Percentiles rank a stretch among this genome's conserved stretches.
Conservation (phyloP, 2,329 filamentous ascomycete species). For the Aspergillus brunneoviolaceus region DNA sequence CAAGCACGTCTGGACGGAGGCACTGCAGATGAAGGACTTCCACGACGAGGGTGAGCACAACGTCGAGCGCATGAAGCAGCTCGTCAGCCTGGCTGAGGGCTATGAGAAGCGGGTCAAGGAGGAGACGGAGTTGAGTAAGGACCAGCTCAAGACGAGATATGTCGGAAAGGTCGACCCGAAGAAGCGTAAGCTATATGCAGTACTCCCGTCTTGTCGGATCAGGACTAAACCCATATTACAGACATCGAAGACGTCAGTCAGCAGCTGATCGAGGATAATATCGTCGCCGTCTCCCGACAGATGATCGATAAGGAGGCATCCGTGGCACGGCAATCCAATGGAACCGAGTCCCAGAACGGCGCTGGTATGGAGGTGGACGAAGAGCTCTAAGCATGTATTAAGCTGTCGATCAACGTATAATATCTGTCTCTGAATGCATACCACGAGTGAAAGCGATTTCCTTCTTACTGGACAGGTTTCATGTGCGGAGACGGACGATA, state of each 20-base stretch:
- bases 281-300: conserved; percentile 94
- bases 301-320: conserved; percentile 99
- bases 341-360: conserved; percentile 47
- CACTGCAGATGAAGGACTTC: conserved; percentile 96
- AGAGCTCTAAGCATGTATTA: conserved; percentile 40
- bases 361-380: conserved; percentile 69
- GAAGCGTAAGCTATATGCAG: conserved; percentile 65
- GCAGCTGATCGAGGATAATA: conserved; percentile 98
- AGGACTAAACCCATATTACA: conserved; percentile 33
- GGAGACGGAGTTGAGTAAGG: conserved; percentile 94
- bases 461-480: neutral
- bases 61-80: conserved; percentile 80
- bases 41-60: conserved; percentile 78
- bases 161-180: conserved; percentile 98
- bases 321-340: conserved; percentile 65
- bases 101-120: conserved; percentile 99
- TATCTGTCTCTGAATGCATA: neutral
- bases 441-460: neutral
- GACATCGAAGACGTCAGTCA: conserved; percentile 94
- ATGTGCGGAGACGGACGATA: neutral
- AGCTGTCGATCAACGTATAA: neutral
- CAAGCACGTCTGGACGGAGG: conserved; percentile 99
- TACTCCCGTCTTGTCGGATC: neutral
- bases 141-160: conserved; percentile 97
- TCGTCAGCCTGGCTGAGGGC: conserved; percentile 87